Percentiles rank a stretch among this genome's conserved stretches.
phyloP scores from a whole-genome alignment of 73 alveolate species.

The Paramecium primaurelia region DNA sequence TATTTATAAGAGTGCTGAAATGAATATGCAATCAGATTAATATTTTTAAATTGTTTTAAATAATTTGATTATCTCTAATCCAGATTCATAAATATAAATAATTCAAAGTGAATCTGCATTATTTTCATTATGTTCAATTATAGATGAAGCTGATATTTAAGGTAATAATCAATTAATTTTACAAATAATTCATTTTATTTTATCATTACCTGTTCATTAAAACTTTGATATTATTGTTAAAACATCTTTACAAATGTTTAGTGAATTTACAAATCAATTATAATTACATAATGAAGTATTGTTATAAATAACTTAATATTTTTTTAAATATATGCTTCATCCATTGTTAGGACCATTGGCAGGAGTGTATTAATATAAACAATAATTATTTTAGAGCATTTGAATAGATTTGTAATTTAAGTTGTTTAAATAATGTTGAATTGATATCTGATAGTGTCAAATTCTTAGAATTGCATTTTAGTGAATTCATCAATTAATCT shows the following conservation, averaged over 20 bases:
- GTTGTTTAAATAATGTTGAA: neutral
- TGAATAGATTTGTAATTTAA: neutral
- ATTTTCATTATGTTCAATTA: conserved; percentile 26
- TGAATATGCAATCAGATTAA: neutral
- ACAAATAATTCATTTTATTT: neutral
- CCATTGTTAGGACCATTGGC: conserved; percentile 18
- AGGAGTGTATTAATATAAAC: neutral
- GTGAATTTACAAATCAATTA: neutral
- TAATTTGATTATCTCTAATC: neutral
- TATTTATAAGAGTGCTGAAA: neutral
- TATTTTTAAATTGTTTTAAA: neutral
- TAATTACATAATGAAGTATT: neutral
- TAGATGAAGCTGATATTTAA: neutral
- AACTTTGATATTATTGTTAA: neutral
- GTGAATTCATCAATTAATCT: neutral
- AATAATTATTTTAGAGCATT: neutral
- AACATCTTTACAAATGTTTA: conserved; percentile 12
- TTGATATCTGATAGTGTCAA: neutral
- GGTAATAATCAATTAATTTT: neutral
- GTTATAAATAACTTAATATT: neutral
- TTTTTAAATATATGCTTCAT: conserved; percentile 1
- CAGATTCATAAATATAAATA: neutral
- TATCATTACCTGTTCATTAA: neutral
- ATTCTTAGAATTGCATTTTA: neutral
- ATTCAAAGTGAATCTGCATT: neutral